Base-by-base conservation (phyloP, 805 yeast genomes). In the Suhomyces tanzawaensis region DNA sequence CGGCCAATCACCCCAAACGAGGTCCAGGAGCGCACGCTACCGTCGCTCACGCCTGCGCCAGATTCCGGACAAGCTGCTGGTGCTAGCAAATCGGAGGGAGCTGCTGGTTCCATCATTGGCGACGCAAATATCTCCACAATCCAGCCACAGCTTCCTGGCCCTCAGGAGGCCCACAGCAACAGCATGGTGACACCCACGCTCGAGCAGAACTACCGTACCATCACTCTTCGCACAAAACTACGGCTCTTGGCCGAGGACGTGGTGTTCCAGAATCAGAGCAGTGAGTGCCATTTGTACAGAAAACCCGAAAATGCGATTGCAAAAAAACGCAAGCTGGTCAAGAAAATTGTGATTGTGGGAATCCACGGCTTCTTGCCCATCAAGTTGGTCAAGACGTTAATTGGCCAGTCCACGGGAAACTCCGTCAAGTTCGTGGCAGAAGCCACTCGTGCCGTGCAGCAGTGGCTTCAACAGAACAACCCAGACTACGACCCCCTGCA, bases 281-380 rank as follows among this genome's bases (percentile, higher is more conserved):
- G 40, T 6, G 66, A 61, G 36, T 26, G 27, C 8, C 69, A 64
- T 41, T 43, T 62, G 34, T 64, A 64, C 39, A 47, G 49, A 15
- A 34, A 35, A 3, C 30, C 40, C 1, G 31, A 27, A 4, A 21
- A 37, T 0, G 41, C 53, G 7, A 23, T 19, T 11, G 21, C 31
- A 7, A 44, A 41, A 18, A 50, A 47, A 35, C 34, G 27, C 18
- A 15, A 39, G 30, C 9, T 19, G 17, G 34, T 40, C 14, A 50
- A 52, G 19, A 55, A 51, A 18, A 55, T 60, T 7, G 62, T 66
- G 4, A 49, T 68, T 5, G 52, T 69, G 18, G 63, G 66, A 2
- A 54, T 65, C 11, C 74, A 69, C 50, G 60, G 67, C 16, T 69
- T 65, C 37, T 46, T 67, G 19, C 74, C 74, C 6, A 58, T 57